These are phyloP conservation scores for Trifolium subterraneum DNA, from an alignment of 306 rosid species.

Conservation along the genomic window DNA sequence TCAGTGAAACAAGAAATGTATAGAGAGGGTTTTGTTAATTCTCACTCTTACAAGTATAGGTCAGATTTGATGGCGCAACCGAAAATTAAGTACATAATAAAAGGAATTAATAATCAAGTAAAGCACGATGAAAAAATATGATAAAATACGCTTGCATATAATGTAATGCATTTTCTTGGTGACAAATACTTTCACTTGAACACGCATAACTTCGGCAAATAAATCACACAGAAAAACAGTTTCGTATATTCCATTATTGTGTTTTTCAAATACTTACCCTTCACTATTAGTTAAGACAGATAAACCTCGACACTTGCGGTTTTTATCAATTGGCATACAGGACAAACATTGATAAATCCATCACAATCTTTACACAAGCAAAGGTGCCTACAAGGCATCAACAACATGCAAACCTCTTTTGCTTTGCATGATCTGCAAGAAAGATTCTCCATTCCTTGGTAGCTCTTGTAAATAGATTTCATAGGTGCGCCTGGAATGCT, in stretches of 20 bases:
- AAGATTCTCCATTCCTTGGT: conserved; percentile 54
- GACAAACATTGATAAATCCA: conserved; percentile 69
- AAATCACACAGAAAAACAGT: background rate
- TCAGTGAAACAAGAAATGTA: too few species aligned
- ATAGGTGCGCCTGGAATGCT: conserved; percentile 43
- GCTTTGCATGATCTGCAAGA: conserved; percentile 71
- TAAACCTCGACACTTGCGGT: conserved; percentile 72
- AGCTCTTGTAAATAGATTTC: conserved; percentile 46
- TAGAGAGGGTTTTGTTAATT: too few species aligned
- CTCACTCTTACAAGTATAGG: too few species aligned
- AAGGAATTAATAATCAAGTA: too few species aligned
- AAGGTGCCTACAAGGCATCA: conserved; percentile 93
- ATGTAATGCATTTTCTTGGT: background rate
- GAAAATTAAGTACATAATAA: too few species aligned
- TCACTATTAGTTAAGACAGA: conserved; percentile 52
- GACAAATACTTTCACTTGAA: background rate
- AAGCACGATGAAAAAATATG: too few species aligned
- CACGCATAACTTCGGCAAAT: background rate
- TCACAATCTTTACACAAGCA: conserved; percentile 91
- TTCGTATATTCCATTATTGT: background rate
- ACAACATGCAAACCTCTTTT: conserved; percentile 80
- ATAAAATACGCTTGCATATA: too few species aligned
- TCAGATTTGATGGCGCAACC: too few species aligned
- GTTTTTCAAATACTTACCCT: conserved; percentile 5
- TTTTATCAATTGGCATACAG: conserved; percentile 78